Conservation (phyloP, 2,329 filamentous ascomycete genomes). For the Aaosphaeria pasadenensis region DNA sequence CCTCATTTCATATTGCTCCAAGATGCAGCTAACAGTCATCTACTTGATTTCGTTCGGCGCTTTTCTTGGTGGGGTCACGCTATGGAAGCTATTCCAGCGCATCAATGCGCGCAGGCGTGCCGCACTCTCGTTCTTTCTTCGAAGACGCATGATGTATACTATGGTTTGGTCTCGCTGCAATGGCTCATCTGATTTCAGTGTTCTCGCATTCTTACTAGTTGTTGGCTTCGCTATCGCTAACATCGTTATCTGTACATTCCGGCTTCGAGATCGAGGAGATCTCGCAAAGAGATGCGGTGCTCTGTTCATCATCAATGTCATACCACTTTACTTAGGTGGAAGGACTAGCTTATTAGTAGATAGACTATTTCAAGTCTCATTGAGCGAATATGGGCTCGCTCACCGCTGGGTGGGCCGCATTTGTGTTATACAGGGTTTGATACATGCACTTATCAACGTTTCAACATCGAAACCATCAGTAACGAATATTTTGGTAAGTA, state of each 20-base stretch:
- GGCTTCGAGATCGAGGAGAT: conserved; percentile 1
- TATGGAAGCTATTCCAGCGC: conserved; percentile 3
- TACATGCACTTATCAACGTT: conserved; percentile 2
- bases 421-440: conserved; percentile 7
- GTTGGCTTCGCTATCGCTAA: conserved; percentile 3
- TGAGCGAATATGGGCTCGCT: conserved; percentile 4
- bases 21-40: neutral
- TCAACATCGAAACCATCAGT: neutral
- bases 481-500: conserved; percentile 1
- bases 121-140: conserved; percentile 2
- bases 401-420: conserved; percentile 8
- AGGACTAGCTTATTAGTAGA: conserved; percentile 7
- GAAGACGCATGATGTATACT: conserved; percentile 6
- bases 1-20: too few species aligned
- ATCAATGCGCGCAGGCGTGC: neutral
- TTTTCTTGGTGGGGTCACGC: neutral
- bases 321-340: conserved; percentile 9
- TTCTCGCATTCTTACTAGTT: neutral
- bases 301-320: conserved; percentile 8
- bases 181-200: conserved; percentile 1
- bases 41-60: neutral
- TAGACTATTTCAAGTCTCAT: conserved; percentile 1
- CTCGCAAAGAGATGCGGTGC: conserved; percentile 7
- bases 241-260: conserved; percentile 3
- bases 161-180: conserved; percentile 1